Evolutionary conservation across 495 filamentous ascomycete genomes (phyloP).

Genomic region (Hypoxylon intermedium): DNA sequence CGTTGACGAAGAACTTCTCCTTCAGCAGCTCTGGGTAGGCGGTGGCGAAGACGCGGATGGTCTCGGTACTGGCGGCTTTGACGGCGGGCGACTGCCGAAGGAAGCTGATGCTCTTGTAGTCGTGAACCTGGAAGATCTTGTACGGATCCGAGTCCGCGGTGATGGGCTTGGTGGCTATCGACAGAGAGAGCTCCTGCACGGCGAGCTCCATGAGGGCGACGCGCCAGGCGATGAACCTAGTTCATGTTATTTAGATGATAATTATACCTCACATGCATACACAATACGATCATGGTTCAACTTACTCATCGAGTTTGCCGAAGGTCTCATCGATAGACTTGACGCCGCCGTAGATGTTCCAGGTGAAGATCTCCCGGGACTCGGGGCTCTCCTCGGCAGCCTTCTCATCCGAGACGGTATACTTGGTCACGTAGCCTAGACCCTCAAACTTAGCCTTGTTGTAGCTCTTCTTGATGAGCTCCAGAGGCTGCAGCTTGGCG

Average conservation of each 20-base stretch:
- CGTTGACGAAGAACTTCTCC: constrained; percentile 93
- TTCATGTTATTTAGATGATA: constrained; percentile 23
- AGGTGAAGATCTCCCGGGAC: constrained; percentile 67
- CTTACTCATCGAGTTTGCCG: constrained; percentile 77
- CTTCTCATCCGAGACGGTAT: constrained; percentile 41
- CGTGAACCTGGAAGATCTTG: constrained; percentile 87
- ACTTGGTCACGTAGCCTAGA: constrained; percentile 62
- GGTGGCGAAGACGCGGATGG: constrained; percentile 75
- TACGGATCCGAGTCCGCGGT: constrained; percentile 81
- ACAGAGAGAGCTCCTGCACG: constrained; percentile 70
- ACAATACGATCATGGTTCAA: constrained; percentile 14
- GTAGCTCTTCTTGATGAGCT: constrained; percentile 56
- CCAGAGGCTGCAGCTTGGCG: constrained; percentile 61
- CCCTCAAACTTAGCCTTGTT: constrained; percentile 62
- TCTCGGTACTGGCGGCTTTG: constrained; percentile 74
- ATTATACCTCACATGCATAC: background rate
- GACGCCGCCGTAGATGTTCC: constrained; percentile 86
- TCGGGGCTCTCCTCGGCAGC: constrained; percentile 44
- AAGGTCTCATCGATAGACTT: constrained; percentile 76
- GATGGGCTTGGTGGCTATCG: constrained; percentile 71
- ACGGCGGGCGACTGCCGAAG: constrained; percentile 73
- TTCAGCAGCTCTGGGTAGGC: constrained; percentile 88
- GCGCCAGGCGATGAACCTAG: constrained; percentile 83
- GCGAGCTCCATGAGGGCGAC: constrained; percentile 85
- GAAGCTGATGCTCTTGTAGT: constrained; percentile 85